Percentiles rank a stretch among this genome's conserved stretches.
Conservation (phyloP, 1,284 basidiomycete species). For the Pseudozyma thailandica region DNA sequence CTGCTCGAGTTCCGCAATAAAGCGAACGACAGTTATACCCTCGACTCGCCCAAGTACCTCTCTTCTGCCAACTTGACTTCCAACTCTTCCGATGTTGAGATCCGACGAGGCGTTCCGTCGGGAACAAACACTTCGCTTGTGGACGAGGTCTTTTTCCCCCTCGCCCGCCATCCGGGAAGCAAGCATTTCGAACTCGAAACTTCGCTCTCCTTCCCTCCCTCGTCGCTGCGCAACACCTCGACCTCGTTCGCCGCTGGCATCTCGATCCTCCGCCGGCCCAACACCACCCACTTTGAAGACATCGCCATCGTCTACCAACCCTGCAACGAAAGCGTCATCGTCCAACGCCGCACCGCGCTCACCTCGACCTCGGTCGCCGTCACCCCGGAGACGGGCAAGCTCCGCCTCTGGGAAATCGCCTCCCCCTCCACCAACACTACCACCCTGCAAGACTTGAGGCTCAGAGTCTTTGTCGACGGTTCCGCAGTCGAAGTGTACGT, state of each 20-base stretch:
- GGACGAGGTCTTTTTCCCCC: slow-evolving; percentile 25
- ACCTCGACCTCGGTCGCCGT: slow-evolving; percentile 7
- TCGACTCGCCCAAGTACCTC: background rate
- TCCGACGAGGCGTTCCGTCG: slow-evolving; percentile 14
- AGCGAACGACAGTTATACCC: slow-evolving; percentile 16
- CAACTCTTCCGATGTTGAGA: background rate
- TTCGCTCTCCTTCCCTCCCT: slow-evolving; percentile 21
- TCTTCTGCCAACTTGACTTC: slow-evolving; percentile 6
- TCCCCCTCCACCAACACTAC: background rate
- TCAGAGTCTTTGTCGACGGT: slow-evolving; percentile 41
- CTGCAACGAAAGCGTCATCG: slow-evolving; percentile 25
- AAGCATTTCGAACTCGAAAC: slow-evolving; percentile 28
- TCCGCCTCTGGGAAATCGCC: slow-evolving; percentile 30
- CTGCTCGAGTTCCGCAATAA: slow-evolving; percentile 10
- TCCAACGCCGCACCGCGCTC: slow-evolving; percentile 35
- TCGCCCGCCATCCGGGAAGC: slow-evolving; percentile 10
- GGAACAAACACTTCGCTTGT: slow-evolving; percentile 7
- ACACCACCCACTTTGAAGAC: slow-evolving; percentile 15
- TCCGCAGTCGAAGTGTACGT: slow-evolving; percentile 41
- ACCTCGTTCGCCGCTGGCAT: slow-evolving; percentile 26
- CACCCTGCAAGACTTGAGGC: slow-evolving; percentile 6
- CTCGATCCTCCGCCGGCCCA: slow-evolving; percentile 31
- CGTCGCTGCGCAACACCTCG: slow-evolving; percentile 21
- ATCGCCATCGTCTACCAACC: slow-evolving; percentile 33
- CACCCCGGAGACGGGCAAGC: slow-evolving; percentile 22